Evolutionary conservation across 2,329 filamentous ascomycete species (phyloP).

Genomic region (Fusarium bactridioides): DNA sequence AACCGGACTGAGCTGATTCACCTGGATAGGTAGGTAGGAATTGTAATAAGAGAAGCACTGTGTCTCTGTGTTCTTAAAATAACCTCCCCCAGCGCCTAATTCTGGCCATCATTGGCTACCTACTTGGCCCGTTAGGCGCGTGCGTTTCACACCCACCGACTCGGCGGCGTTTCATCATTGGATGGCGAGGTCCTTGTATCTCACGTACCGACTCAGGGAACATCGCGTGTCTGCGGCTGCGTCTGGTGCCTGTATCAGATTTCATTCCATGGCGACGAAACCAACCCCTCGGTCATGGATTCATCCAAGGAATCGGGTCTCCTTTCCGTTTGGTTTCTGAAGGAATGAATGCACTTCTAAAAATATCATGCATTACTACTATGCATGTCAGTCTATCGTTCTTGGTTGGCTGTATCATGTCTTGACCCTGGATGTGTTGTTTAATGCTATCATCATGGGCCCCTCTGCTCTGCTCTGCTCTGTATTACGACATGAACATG

Average conservation of each 20-base stretch:
- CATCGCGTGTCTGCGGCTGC: slow-evolving; percentile 24
- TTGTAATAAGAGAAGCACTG: background rate
- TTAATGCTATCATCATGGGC: background rate
- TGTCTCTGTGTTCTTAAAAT: slow-evolving; percentile 17
- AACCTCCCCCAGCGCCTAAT: slow-evolving; percentile 42
- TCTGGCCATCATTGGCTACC: slow-evolving; percentile 39
- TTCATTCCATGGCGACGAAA: slow-evolving; percentile 27
- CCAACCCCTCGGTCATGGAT: slow-evolving; percentile 17
- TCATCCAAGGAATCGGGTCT: background rate
- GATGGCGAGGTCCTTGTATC: slow-evolving; percentile 29
- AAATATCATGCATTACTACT: slow-evolving; percentile 23
- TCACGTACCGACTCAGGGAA: background rate
- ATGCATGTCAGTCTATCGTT: background rate
- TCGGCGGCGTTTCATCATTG: slow-evolving; percentile 39
- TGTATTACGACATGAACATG: background rate
- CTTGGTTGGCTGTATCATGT: background rate
- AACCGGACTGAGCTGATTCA: background rate
- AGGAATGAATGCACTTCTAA: slow-evolving; percentile 16
- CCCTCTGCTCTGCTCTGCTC: background rate
- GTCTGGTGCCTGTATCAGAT: slow-evolving; percentile 40
- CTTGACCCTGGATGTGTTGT: background rate
- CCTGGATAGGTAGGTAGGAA: background rate
- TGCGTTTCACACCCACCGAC: slow-evolving; percentile 42
- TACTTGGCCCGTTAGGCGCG: slow-evolving; percentile 27
- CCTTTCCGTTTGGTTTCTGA: slow-evolving; percentile 5